phyloP scores from a whole-genome alignment of 148 eudicot species.

The Fallopia convolvulus region DNA sequence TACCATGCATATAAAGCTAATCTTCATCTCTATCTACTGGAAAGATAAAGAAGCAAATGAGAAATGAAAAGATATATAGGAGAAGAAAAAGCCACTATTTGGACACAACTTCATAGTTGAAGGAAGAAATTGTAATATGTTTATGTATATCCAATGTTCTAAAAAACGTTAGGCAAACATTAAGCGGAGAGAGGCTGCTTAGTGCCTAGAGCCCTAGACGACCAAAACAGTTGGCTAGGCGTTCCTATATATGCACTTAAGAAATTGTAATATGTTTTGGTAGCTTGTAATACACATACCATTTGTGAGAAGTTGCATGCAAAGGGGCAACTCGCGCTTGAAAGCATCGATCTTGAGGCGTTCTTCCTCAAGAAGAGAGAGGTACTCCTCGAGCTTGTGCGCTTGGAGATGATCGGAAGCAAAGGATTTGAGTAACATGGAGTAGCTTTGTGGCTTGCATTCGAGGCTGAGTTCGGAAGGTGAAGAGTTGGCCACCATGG shows the following conservation, averaged over 20 bases:
- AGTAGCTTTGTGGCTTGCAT: slow-evolving; percentile 48
- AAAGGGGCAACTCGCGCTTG: slow-evolving; percentile 94
- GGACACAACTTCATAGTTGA: not conserved
- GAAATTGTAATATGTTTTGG: too few species aligned
- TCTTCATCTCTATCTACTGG: slow-evolving; percentile 5
- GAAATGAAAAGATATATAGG: not conserved
- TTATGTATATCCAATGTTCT: too few species aligned
- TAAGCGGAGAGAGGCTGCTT: too few species aligned
- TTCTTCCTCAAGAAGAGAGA: slow-evolving; percentile 77
- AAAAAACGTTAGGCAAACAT: too few species aligned
- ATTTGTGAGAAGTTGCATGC: slow-evolving; percentile 91
- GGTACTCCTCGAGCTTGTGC: slow-evolving; percentile 66
- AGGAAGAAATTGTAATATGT: too few species aligned
- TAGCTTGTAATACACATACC: slow-evolving; percentile 28
- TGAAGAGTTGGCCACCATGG: slow-evolving; percentile 47
- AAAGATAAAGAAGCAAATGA: not conserved
- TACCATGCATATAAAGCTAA: slow-evolving; percentile 7
- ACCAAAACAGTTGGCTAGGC: too few species aligned
- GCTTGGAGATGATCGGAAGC: slow-evolving; percentile 14
- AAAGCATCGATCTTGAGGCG: slow-evolving; percentile 93
- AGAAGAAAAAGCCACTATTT: slow-evolving; percentile 12
- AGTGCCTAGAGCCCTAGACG: too few species aligned
- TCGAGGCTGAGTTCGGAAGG: slow-evolving; percentile 70
- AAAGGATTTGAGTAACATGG: slow-evolving; percentile 56
- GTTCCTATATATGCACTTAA: too few species aligned